These are phyloP conservation scores for Hypoxylon cercidicola DNA, from an alignment of 495 filamentous ascomycete genomes.

Conservation along the genomic window DNA sequence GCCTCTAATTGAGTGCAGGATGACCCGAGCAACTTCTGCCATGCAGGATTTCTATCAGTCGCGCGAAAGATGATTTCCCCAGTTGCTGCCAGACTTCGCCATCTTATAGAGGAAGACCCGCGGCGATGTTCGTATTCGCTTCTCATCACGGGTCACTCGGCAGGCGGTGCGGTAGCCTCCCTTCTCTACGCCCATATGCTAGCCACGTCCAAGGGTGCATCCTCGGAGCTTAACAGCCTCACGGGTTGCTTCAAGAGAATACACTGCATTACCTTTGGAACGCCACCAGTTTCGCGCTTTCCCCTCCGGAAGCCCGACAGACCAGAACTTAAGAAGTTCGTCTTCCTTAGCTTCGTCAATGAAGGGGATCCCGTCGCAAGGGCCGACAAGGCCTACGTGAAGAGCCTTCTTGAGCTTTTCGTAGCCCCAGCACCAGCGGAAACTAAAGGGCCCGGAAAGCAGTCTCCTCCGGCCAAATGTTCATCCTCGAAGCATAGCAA, in stretches of 20 bases:
- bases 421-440: slow-evolving; percentile 66
- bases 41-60: slow-evolving; percentile 79
- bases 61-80: slow-evolving; percentile 78
- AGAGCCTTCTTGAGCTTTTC: slow-evolving; percentile 75
- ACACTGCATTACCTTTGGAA: slow-evolving; percentile 85
- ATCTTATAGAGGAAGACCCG: slow-evolving; percentile 75
- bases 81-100: slow-evolving; percentile 73
- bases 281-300: slow-evolving; percentile 77
- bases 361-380: slow-evolving; percentile 84
- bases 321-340: slow-evolving; percentile 64
- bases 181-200: slow-evolving; percentile 85
- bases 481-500: slow-evolving; percentile 26
- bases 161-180: slow-evolving; percentile 81
- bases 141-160: slow-evolving; percentile 84
- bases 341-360: slow-evolving; percentile 82
- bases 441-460: slow-evolving; percentile 16
- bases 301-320: slow-evolving; percentile 68
- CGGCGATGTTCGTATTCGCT: slow-evolving; percentile 72
- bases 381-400: slow-evolving; percentile 78
- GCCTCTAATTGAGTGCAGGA: slow-evolving; percentile 57
- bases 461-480: slow-evolving; percentile 18
- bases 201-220: slow-evolving; percentile 59
- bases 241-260: slow-evolving; percentile 76
- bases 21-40: slow-evolving; percentile 78
- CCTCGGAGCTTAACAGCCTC: slow-evolving; percentile 73